Percentiles rank a stretch among this genome's conserved stretches.
These are phyloP conservation scores for Vitis hybrid DNA, from an alignment of 177 flowering plant genomes.

Conservation along the genomic window DNA sequence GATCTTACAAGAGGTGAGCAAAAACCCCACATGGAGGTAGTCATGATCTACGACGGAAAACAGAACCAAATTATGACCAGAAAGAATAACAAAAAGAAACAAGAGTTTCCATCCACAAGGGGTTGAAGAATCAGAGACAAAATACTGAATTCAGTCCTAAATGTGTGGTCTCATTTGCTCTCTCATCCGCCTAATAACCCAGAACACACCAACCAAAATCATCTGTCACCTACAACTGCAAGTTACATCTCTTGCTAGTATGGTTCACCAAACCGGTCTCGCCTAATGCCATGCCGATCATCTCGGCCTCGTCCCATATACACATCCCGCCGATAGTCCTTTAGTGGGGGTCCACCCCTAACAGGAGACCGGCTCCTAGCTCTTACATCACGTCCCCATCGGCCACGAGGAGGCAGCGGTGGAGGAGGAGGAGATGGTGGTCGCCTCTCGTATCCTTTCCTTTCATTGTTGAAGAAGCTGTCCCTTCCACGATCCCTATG, in stretches of 20 bases:
- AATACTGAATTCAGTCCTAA: too few relatives aligned
- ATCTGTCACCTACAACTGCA: background rate
- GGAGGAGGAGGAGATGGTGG: constrained; percentile 32
- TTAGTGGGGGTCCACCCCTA: constrained; percentile 48
- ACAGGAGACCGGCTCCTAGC: constrained; percentile 83
- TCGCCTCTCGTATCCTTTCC: constrained; percentile 52
- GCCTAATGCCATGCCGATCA: constrained; percentile 43
- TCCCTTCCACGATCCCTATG: constrained; percentile 63
- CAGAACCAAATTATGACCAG: too few relatives aligned
- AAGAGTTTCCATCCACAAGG: too few relatives aligned
- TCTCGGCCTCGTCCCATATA: constrained; percentile 57
- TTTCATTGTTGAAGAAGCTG: constrained; percentile 30
- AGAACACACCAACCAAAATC: too few relatives aligned
- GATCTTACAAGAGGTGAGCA: too few relatives aligned
- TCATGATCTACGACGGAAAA: too few relatives aligned
- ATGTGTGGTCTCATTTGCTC: too few relatives aligned
- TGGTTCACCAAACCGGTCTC: constrained; percentile 36
- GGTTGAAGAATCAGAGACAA: too few relatives aligned
- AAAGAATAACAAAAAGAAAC: too few relatives aligned
- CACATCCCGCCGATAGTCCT: constrained; percentile 49
- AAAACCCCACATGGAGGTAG: too few relatives aligned
- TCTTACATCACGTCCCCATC: constrained; percentile 59
- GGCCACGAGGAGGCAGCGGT: constrained; percentile 41
- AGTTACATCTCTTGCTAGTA: constrained; percentile 23
- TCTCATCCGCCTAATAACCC: too few relatives aligned